Percentiles rank a stretch among this genome's conserved stretches.
Conservation (phyloP, 2,329 filamentous ascomycete genomes). For the Penicillium psychrosexuale region DNA sequence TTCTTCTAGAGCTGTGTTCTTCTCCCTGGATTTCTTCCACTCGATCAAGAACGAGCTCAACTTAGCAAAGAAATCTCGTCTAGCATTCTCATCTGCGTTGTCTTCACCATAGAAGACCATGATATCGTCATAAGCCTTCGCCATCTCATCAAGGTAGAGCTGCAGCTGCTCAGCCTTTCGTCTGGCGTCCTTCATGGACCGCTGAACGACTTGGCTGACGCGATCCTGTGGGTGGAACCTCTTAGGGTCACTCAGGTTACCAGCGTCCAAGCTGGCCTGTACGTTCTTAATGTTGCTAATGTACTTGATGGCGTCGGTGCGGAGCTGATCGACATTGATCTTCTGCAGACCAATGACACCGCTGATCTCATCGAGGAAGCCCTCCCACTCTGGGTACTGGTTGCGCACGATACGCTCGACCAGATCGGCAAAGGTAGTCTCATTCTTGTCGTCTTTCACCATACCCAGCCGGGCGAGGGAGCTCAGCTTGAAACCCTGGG, state of each 20-base stretch:
- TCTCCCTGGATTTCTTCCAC: conserved; percentile 94
- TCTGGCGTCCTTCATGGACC: conserved; percentile 93
- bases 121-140: conserved; percentile 86
- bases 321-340: conserved; percentile 90
- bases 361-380: conserved; percentile 77
- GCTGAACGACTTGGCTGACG: conserved; percentile 84
- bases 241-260: conserved; percentile 92
- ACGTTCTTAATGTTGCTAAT: conserved; percentile 94
- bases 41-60: conserved; percentile 84
- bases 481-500: conserved; percentile 94
- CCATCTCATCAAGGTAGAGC: conserved; percentile 90
- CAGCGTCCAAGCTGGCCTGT: conserved; percentile 84
- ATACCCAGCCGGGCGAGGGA: conserved; percentile 89
- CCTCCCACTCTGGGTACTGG: conserved; percentile 94
- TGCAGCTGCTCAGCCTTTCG: conserved; percentile 95
- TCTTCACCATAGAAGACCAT: conserved; percentile 97
- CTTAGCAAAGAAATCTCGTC: conserved; percentile 93
- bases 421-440: conserved; percentile 90
- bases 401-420: conserved; percentile 95
- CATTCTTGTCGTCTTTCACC: conserved; percentile 99
- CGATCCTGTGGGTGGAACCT: conserved; percentile 98
- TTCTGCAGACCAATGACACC: conserved; percentile 79
- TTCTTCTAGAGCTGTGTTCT: conserved; percentile 84
- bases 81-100: conserved; percentile 82
- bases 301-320: conserved; percentile 82